A percentile compares a stretch with the other conserved stretches of the same genome.
Conservation (phyloP, 495 filamentous ascomycete species). For the Filosporella fistucella region DNA sequence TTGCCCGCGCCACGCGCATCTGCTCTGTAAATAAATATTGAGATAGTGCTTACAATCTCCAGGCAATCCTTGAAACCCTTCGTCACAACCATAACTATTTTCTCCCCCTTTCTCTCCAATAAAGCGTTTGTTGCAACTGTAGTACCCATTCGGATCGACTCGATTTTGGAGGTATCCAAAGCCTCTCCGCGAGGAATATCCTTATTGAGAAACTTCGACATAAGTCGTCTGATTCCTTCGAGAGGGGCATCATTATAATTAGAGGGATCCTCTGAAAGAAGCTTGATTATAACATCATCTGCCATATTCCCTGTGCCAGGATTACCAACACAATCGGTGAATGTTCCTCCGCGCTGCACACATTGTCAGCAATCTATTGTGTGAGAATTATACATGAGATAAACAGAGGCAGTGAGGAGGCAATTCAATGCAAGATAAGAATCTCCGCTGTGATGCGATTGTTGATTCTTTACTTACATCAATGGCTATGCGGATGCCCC, state of each 20-base stretch:
- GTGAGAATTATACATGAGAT: no score
- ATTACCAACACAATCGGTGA: constrained; percentile 68
- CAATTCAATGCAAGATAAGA: not conserved
- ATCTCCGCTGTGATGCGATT: not conserved
- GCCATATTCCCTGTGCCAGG: constrained; percentile 50
- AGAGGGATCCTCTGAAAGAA: constrained; percentile 83
- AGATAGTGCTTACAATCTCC: no score
- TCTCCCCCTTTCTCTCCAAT: constrained; percentile 90
- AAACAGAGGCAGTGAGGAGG: no score
- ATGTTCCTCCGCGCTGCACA: constrained; percentile 60
- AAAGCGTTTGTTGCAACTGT: constrained; percentile 88
- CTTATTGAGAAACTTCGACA: constrained; percentile 72
- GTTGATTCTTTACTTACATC: constrained; percentile 31
- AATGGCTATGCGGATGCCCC: constrained; percentile 54
- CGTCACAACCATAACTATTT: constrained; percentile 85
- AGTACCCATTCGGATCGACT: constrained; percentile 84
- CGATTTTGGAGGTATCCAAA: constrained; percentile 78
- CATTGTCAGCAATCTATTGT: not conserved
- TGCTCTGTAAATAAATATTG: no score
- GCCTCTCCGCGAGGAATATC: constrained; percentile 77
- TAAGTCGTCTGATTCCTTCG: constrained; percentile 85
- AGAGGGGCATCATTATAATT: constrained; percentile 88
- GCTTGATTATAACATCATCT: constrained; percentile 78
- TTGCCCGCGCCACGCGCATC: no score
- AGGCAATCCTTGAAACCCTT: constrained; percentile 92